Percentiles rank a stretch among this genome's conserved stretches.
Evolutionary conservation across 305 asterid genomes (phyloP).

Genomic region (Withania somnifera): DNA sequence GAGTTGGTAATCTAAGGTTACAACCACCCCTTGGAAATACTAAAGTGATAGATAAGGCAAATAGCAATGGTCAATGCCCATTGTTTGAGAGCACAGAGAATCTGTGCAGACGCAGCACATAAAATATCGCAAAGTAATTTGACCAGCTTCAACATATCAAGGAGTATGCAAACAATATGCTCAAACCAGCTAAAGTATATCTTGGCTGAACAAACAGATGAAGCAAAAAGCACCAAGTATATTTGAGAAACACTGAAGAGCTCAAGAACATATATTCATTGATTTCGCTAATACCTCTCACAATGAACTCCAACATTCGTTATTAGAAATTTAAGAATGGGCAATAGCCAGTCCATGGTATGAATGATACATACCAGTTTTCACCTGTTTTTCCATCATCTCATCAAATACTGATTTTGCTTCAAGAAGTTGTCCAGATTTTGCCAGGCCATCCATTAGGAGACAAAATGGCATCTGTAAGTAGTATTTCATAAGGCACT

Average conservation of each 20-base stretch:
- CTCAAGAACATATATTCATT: background rate
- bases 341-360: background rate
- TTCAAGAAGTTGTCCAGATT: conserved; percentile 62
- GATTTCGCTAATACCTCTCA: background rate
- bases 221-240: background rate
- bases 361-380: conserved; percentile 44
- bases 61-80: background rate
- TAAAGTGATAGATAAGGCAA: background rate
- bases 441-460: conserved; percentile 88
- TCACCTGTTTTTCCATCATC: conserved; percentile 62
- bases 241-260: background rate
- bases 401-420: conserved; percentile 78
- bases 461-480: conserved; percentile 88
- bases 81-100: background rate
- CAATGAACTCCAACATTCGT: background rate
- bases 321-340: background rate
- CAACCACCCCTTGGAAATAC: background rate
- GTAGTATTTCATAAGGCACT: conserved; percentile 11
- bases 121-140: background rate
- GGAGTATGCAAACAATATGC: background rate
- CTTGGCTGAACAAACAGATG: background rate
- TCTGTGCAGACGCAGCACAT: background rate
- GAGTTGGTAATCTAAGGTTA: background rate
- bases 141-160: background rate
- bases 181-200: background rate